These are phyloP conservation scores for Candida stauntonica DNA, from an alignment of 805 yeast species.

Conservation along the genomic window DNA sequence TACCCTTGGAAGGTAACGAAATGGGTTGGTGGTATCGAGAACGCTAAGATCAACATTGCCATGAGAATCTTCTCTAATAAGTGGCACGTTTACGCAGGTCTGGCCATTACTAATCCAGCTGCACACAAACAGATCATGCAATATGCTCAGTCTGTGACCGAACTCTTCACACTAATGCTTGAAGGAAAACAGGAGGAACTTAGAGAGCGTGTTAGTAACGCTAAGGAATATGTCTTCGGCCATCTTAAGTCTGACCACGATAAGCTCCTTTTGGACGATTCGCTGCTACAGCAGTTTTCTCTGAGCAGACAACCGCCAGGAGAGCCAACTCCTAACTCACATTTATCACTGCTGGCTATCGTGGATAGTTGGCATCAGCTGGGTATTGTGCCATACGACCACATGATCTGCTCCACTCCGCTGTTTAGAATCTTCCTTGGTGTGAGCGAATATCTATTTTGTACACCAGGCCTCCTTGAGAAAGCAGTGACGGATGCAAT, in stretches of 20 bases:
- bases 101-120: slow-evolving; percentile 92
- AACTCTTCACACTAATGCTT: slow-evolving; percentile 78
- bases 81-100: slow-evolving; percentile 98
- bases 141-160: slow-evolving; percentile 80
- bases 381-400: slow-evolving; percentile 90
- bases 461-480: slow-evolving; percentile 79
- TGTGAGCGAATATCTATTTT: slow-evolving; percentile 86
- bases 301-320: slow-evolving; percentile 64
- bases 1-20: slow-evolving; percentile 89
- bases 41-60: slow-evolving; percentile 92
- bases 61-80: slow-evolving; percentile 86
- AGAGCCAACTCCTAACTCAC: slow-evolving; percentile 76
- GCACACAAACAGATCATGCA: slow-evolving; percentile 91
- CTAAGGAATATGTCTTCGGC: slow-evolving; percentile 74
- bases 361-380: slow-evolving; percentile 91
- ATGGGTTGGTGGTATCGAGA: slow-evolving; percentile 93
- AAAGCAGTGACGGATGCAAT: slow-evolving; percentile 72
- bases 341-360: slow-evolving; percentile 80
- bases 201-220: slow-evolving; percentile 51
- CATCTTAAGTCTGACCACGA: slow-evolving; percentile 52
- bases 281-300: slow-evolving; percentile 76
- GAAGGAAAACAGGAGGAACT: slow-evolving; percentile 60
- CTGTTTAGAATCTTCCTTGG: slow-evolving; percentile 88
- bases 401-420: slow-evolving; percentile 95
- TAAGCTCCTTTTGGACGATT: slow-evolving; percentile 67